Percentiles rank a stretch among this genome's conserved stretches.
Evolutionary conservation across 2,329 filamentous ascomycete genomes (phyloP).

Genomic region (Verticillium albo-atrum): DNA sequence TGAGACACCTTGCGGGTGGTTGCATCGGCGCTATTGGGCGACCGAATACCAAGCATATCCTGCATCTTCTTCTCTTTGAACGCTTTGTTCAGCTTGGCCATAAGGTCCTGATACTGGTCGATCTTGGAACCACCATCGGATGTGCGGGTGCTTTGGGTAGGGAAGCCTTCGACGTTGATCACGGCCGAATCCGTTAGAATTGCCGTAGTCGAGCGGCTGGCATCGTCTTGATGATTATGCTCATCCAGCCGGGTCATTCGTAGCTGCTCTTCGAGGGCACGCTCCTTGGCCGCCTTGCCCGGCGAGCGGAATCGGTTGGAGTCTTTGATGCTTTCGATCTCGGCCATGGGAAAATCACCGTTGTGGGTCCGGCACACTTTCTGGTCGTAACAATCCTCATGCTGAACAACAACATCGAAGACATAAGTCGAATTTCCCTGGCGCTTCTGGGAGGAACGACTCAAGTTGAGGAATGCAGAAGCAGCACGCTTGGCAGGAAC

Average conservation of each 20-base stretch:
- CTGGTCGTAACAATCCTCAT: constrained; percentile 3
- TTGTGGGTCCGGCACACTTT: constrained; percentile 2
- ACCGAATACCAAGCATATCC: neutral
- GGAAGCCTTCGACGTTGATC: neutral
- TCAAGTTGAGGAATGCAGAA: constrained; percentile 6
- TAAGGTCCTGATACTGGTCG: neutral
- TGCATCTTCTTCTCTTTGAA: neutral
- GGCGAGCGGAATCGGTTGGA: constrained; percentile 3
- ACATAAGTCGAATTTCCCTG: neutral
- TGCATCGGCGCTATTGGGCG: neutral
- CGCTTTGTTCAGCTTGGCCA: neutral
- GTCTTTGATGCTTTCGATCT: constrained; percentile 8
- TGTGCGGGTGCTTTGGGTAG: neutral
- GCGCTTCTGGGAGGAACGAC: neutral
- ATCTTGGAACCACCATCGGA: neutral
- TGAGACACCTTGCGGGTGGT: neutral
- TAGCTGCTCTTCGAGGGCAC: no score
- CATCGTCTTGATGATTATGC: neutral
- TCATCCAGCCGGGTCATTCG: neutral
- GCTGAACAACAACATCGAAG: neutral
- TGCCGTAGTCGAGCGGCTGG: neutral
- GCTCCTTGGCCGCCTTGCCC: neutral
- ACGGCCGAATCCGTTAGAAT: neutral
- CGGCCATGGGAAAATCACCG: constrained; percentile 1
- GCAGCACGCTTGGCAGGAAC: neutral